These are phyloP conservation scores for Ustilago trichophora DNA, from an alignment of 1,284 basidiomycete genomes.

Conservation along the genomic window DNA sequence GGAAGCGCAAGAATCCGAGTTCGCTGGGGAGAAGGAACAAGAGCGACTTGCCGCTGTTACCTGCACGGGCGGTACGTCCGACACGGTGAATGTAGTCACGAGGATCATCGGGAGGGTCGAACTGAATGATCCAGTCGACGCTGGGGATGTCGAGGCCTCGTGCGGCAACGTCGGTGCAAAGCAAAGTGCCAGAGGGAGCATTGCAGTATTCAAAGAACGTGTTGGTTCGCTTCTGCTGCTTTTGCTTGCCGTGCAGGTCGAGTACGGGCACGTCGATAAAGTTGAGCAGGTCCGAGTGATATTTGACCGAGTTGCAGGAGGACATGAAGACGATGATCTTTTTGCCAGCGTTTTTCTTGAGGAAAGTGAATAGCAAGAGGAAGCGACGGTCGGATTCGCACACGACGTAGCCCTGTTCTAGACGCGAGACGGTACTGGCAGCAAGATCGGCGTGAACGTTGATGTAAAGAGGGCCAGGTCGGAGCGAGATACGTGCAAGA, in stretches of 20 bases:
- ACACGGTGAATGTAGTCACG: constrained; percentile 99
- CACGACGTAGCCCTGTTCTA: constrained; percentile 99
- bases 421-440: constrained; percentile 89
- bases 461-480: constrained; percentile 93
- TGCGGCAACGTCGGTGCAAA: constrained; percentile 97
- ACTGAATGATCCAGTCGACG: constrained; percentile 99
- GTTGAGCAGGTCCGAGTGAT: constrained; percentile 94
- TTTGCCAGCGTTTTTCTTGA: constrained; percentile 95
- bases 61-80: constrained; percentile 94
- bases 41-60: constrained; percentile 92
- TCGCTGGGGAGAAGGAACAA: constrained; percentile 93
- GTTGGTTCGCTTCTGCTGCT: constrained; percentile 98
- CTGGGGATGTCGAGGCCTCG: constrained; percentile 96
- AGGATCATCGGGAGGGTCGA: constrained; percentile 97
- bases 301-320: constrained; percentile 97
- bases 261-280: constrained; percentile 98
- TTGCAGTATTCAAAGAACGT: constrained; percentile 99
- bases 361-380: constrained; percentile 95
- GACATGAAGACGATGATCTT: constrained; percentile 99
- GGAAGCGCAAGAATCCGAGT: constrained; percentile 92
- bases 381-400: constrained; percentile 95
- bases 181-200: constrained; percentile 85
- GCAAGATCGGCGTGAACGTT: constrained; percentile 91
- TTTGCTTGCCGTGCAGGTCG: constrained; percentile 99
- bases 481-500: constrained; percentile 93